Evolutionary conservation across 352 stramenopile species (phyloP).

Genomic region (Phytophthora nicotianae): DNA sequence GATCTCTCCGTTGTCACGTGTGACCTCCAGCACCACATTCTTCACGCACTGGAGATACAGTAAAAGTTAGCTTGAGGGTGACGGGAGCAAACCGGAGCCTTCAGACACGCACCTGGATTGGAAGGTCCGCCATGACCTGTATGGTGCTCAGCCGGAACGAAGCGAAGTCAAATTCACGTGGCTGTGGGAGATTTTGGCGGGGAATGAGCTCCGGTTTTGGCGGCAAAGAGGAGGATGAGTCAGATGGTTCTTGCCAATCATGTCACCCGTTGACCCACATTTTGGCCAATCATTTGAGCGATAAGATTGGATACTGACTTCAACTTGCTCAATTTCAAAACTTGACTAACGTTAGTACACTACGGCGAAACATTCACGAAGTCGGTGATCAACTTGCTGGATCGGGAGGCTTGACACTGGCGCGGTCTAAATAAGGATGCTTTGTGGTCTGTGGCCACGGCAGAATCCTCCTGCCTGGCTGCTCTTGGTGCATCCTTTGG

Average conservation of each 20-base stretch:
- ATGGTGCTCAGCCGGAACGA: conserved; percentile 15
- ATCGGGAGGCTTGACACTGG: not conserved
- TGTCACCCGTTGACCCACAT: not conserved
- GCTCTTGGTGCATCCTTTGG: conserved; percentile 67
- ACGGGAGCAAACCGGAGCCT: not conserved
- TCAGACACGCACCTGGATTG: conserved; percentile 29
- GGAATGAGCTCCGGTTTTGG: conserved; percentile 35
- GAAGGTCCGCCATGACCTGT: conserved; percentile 32
- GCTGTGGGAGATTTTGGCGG: conserved; percentile 31
- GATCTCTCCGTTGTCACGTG: conserved; percentile 47
- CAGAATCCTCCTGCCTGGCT: conserved; percentile 76
- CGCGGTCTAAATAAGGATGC: conserved; percentile 5
- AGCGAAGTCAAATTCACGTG: conserved; percentile 10
- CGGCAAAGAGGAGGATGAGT: conserved; percentile 41
- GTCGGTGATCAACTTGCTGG: not conserved
- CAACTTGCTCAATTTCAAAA: conserved; percentile 29
- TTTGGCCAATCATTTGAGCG: conserved; percentile 22
- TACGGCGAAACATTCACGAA: conserved; percentile 16
- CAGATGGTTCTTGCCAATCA: conserved; percentile 26
- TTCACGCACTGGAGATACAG: conserved; percentile 50
- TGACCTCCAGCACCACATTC: conserved; percentile 62
- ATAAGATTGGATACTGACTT: conserved; percentile 20
- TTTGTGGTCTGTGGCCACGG: conserved; percentile 47
- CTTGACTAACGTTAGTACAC: not conserved
- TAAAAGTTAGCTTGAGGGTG: not conserved